Evolutionary conservation across 2,329 filamentous ascomycete genomes (phyloP), one percentile per base, ranked within the genome.

Genomic region (Cercospora berteroae): DNA sequence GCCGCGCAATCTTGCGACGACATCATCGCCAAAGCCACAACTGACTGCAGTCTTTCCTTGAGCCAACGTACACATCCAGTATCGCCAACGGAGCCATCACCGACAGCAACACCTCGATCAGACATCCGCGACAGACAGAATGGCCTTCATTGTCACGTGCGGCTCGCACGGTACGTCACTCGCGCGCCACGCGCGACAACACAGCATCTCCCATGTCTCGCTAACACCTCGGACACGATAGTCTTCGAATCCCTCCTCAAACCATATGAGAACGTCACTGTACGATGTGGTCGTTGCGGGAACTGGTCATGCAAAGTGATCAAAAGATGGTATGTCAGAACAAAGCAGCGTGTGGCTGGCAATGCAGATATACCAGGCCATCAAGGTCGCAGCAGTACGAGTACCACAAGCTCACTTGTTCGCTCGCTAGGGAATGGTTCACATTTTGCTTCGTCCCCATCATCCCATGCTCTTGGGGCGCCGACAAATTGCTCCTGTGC

Each of bases 381-480:
- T 68, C 63, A 67, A 69, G 64, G 63, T 67, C 59, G n/a, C 29
- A 36, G n/a, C 39, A 36, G 55, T n/a, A 56, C 13, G 13, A 13
- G 23, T 33, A 9, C 8, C 55, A 33, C 55, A 12, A 23, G 55
- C 39, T 52, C 9, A 65, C 55, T 5, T 29, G 1, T 16, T 31
- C 16, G 16, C 8, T 7, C 31, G 7, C 52, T n/a, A 80, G 79
- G 80, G 77, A 83, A 50, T 93, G 90, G 89, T 93, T 93, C 75
- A 93, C 91, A 5, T 88, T 73, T 61, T 73, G 71, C 60, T 73
- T 71, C 63, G 59, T 68, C 27, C 63, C 61, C 3, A 79, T 94
- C 56, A 83, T 94, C 27, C 91, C 91, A 0, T 89, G 93, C 75
- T 89, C 87, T 27, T 72, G 84, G 5, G 83, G 84, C 67, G 82